Conservation (phyloP, 805 yeast species). For the Candida easanensis region DNA sequence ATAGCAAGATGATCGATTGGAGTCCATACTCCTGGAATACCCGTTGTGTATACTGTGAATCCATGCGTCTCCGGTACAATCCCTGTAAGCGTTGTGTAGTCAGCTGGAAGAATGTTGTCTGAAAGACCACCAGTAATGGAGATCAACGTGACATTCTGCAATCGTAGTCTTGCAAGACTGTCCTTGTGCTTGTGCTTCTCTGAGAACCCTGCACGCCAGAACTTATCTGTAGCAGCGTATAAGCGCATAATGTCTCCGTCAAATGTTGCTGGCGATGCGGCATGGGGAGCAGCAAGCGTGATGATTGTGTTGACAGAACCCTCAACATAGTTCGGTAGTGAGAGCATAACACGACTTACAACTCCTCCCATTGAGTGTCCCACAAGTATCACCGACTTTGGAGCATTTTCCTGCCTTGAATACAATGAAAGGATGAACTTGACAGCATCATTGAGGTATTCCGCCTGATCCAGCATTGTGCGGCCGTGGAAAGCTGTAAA, state of each 20-base stretch:
- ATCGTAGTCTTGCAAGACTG: slow-evolving; percentile 42
- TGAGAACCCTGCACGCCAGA: slow-evolving; percentile 69
- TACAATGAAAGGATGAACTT: slow-evolving; percentile 72
- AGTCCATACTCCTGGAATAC: slow-evolving; percentile 90
- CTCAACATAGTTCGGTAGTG: slow-evolving; percentile 69
- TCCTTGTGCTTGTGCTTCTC: slow-evolving; percentile 46
- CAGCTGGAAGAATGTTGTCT: slow-evolving; percentile 84
- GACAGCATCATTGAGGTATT: slow-evolving; percentile 85
- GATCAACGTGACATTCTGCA: slow-evolving; percentile 61
- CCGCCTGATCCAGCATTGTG: slow-evolving; percentile 91
- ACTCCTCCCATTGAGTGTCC: slow-evolving; percentile 99
- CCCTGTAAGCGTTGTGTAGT: slow-evolving; percentile 73
- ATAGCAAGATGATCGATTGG: slow-evolving; percentile 93
- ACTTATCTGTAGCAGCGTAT: slow-evolving; percentile 70
- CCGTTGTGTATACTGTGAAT: slow-evolving; percentile 77
- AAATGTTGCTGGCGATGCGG: slow-evolving; percentile 88
- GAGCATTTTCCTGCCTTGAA: slow-evolving; percentile 35
- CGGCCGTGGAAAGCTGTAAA: slow-evolving; percentile 95
- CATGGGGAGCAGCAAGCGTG: slow-evolving; percentile 89
- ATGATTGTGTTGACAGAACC: slow-evolving; percentile 79
- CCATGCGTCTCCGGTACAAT: slow-evolving; percentile 75
- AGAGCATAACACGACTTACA: slow-evolving; percentile 81
- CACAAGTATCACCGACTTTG: slow-evolving; percentile 70
- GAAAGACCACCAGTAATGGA: slow-evolving; percentile 88
- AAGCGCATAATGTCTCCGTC: slow-evolving; percentile 82